Evolutionary conservation across 192 early-diverging fungal genomes (phyloP), one percentile per base, ranked within the genome.

Genomic region (Entomortierella parvispora): DNA sequence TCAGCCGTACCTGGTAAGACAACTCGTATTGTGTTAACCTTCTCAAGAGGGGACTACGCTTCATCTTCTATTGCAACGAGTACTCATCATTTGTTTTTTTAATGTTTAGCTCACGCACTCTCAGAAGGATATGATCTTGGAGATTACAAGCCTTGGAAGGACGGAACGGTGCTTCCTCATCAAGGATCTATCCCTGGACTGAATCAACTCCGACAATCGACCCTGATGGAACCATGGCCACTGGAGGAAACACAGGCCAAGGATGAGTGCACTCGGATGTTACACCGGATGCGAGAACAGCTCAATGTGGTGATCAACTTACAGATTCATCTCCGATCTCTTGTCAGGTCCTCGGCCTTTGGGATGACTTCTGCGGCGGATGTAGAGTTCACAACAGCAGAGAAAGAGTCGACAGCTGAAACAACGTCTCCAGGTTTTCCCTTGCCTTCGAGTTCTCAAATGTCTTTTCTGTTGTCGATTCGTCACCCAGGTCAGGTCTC

Each of bases 251-350:
- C 74, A 0, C 31, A 40, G 12, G 74, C 74, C 32, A 68, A 64
- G 28, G 74, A 68, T 53, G 74, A 77, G 32, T 77, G 74, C 25
- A 61, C 74, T 7, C 25, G 74, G 48, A 52, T 77, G 14, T 55
- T 77, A 3, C 74, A 77, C 40, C 60, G 65, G 9, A 77, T 77
- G 74, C 74, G 74, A 8, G 74, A 77, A 37, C 74, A 77, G 29
- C 42, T 77, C 28, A 77, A 77, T n/a, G 63, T 77, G 4, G 74
- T 77, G 14, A 77, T 77, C 23, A 77, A 77, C 20, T 25, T 77
- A 4, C 74, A 77, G 26, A 77, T 65, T 68, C 37, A 40, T 40
- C 37, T 40, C 5, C 37, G 37, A 77, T 0, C 65, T 45, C 4
- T 31, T 22, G 10, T 44, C 59, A 28, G 33, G 31, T 68, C 3